These are phyloP conservation scores for Triticum dicoccoides DNA, from an alignment of 176 grass and related monocot genomes.

Conservation along the genomic window DNA sequence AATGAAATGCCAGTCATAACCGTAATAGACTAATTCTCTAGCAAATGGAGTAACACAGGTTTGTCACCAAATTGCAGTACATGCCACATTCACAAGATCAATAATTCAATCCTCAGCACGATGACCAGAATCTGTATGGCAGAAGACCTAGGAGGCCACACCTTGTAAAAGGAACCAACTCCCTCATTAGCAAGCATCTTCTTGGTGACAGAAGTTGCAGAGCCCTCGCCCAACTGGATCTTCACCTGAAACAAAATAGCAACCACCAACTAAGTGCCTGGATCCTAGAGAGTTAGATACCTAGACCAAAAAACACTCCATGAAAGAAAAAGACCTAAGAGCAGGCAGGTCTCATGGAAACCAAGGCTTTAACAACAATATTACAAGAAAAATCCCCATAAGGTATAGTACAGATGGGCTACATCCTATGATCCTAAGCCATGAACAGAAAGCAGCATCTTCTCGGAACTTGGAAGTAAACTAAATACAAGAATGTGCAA, in stretches of 20 bases:
- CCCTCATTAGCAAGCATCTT: conserved; percentile 75
- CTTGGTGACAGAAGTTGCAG: conserved; percentile 59
- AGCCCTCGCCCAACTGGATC: conserved; percentile 86
- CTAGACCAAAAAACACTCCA: neutral
- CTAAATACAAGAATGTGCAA: neutral
- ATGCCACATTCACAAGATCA: neutral
- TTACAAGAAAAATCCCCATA: neutral
- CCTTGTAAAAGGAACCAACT: conserved; percentile 76
- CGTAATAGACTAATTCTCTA: neutral
- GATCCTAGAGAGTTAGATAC: neutral
- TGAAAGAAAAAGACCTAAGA: neutral
- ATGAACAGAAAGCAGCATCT: neutral
- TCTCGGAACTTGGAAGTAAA: neutral
- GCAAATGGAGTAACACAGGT: neutral
- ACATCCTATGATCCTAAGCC: neutral
- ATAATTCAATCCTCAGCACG: neutral
- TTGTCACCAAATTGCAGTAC: neutral
- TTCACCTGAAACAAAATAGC: conserved; percentile 54
- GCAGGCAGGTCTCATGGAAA: neutral
- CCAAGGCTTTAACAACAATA: neutral
- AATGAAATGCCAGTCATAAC: conserved; percentile 7
- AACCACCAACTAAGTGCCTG: neutral
- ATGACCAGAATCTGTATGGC: neutral
- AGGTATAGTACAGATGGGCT: neutral
- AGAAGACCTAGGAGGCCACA: conserved; percentile 26